Percentiles rank a stretch among this genome's conserved stretches.
These are phyloP conservation scores for Aspergillus pseudotamarii DNA, from an alignment of 2,329 filamentous ascomycete species.

Conservation along the genomic window DNA sequence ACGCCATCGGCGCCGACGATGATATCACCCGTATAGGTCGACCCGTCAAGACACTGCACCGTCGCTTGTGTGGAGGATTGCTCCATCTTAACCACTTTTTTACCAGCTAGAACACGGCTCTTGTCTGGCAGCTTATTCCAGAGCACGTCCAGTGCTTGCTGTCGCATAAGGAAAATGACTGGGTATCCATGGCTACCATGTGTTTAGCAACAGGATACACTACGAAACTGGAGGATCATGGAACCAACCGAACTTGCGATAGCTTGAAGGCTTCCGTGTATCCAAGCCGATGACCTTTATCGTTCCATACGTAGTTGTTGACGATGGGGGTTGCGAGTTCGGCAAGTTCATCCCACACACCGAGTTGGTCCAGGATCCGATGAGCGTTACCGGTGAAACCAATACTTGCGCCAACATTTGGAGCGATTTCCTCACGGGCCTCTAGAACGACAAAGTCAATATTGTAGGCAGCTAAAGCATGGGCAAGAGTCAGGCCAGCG, in stretches of 20 bases:
- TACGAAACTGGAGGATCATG: no score
- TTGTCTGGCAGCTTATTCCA: no score
- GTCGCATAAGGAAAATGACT: no score
- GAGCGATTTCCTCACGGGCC: slow-evolving; percentile 32
- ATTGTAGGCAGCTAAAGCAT: slow-evolving; percentile 47
- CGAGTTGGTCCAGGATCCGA: slow-evolving; percentile 56
- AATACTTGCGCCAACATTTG: slow-evolving; percentile 53
- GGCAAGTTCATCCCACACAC: slow-evolving; percentile 16
- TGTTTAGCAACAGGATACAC: no score
- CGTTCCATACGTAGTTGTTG: slow-evolving; percentile 25
- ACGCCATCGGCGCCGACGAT: slow-evolving; percentile 50
- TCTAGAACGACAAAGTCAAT: slow-evolving; percentile 58
- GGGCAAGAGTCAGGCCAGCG: slow-evolving; percentile 51
- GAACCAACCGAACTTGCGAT: no score
- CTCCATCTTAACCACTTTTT: no score
- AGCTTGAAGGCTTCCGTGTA: no score
- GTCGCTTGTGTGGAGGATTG: no score
- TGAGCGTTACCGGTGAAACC: slow-evolving; percentile 47
- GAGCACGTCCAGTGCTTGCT: no score
- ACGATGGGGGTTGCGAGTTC: slow-evolving; percentile 8
- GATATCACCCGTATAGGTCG: slow-evolving; percentile 37
- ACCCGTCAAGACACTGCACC: slow-evolving; percentile 38
- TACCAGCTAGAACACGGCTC: no score
- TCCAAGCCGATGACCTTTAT: slow-evolving; percentile 13
- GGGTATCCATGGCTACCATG: no score